Conservation (phyloP, 108 stramenopile genomes). For the Asterionellopsis glacialis region DNA sequence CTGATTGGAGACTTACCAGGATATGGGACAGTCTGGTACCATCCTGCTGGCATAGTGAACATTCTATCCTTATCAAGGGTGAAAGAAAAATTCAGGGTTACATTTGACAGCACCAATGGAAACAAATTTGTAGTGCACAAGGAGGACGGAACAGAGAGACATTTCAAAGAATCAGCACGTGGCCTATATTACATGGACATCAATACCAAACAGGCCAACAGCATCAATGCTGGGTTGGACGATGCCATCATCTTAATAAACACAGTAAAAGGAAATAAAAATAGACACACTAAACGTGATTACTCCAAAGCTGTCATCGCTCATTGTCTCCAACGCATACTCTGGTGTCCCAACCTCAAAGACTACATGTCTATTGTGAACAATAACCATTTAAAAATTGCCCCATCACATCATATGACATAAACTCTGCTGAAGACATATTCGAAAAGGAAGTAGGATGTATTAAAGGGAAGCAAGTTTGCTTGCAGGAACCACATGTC, state of each 20-base stretch:
- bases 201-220: slow-evolving; percentile 16
- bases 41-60: slow-evolving; percentile 37
- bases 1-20: slow-evolving; percentile 25
- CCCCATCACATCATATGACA: slow-evolving; percentile 10
- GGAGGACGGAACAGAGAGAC: slow-evolving; percentile 4
- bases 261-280: slow-evolving; percentile 6
- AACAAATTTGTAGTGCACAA: slow-evolving; percentile 7
- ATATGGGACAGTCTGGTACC: slow-evolving; percentile 29
- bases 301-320: slow-evolving; percentile 3
- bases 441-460: slow-evolving; percentile 16
- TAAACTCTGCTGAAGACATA: slow-evolving; percentile 13
- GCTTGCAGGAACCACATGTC: not conserved
- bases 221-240: no score
- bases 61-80: slow-evolving; percentile 28
- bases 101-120: slow-evolving; percentile 19
- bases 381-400: slow-evolving; percentile 26
- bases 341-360: not conserved
- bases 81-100: slow-evolving; percentile 11
- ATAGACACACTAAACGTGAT: slow-evolving; percentile 5
- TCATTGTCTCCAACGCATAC: slow-evolving; percentile 1
- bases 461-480: slow-evolving; percentile 16
- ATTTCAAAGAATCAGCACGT: slow-evolving; percentile 17
- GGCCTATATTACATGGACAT: slow-evolving; percentile 26
- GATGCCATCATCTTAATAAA: slow-evolving; percentile 1
- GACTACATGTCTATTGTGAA: slow-evolving; percentile 11